phyloP scores from a whole-genome alignment of 805 yeast genomes.

The Kuraishia cidri region DNA sequence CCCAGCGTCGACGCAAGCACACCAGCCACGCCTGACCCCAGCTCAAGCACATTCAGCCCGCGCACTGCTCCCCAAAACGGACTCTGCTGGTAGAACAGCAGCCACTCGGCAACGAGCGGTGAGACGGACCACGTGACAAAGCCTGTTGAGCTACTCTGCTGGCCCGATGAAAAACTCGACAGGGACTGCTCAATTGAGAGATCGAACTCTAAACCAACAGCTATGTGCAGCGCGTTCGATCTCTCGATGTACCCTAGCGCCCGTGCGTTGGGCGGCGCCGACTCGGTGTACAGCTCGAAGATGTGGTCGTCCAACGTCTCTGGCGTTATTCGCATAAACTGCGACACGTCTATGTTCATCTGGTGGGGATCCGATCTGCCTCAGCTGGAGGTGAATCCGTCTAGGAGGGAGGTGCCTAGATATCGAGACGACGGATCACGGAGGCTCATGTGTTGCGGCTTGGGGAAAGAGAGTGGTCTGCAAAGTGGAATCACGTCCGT shows the following conservation, averaged over 20 bases:
- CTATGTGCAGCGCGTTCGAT: neutral
- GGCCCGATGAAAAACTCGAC: slow-evolving; percentile 1
- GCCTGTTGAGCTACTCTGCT: slow-evolving; percentile 32
- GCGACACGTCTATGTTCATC: slow-evolving; percentile 8
- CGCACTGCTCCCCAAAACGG: slow-evolving; percentile 15
- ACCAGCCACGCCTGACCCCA: slow-evolving; percentile 59
- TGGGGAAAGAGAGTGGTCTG: too few relatives aligned
- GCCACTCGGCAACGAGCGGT: slow-evolving; percentile 43
- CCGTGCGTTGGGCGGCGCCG: neutral
- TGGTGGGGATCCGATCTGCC: too few relatives aligned
- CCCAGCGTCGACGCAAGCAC: slow-evolving; percentile 32
- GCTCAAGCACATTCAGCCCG: slow-evolving; percentile 27
- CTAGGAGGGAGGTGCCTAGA: too few relatives aligned
- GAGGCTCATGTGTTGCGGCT: too few relatives aligned
- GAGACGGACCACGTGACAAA: slow-evolving; percentile 54
- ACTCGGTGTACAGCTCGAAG: slow-evolving; percentile 2
- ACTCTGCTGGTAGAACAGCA: slow-evolving; percentile 19
- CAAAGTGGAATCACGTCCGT: too few relatives aligned
- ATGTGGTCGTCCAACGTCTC: slow-evolving; percentile 1
- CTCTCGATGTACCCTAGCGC: slow-evolving; percentile 2
- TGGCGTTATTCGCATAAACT: neutral
- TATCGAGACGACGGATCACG: too few relatives aligned
- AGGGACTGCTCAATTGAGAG: slow-evolving; percentile 2
- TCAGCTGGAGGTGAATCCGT: too few relatives aligned
- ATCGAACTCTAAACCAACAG: neutral